A percentile compares a stretch with the other conserved stretches of the same genome.
phyloP scores from a whole-genome alignment of 805 yeast species.

The Candida nonsorbophila region DNA sequence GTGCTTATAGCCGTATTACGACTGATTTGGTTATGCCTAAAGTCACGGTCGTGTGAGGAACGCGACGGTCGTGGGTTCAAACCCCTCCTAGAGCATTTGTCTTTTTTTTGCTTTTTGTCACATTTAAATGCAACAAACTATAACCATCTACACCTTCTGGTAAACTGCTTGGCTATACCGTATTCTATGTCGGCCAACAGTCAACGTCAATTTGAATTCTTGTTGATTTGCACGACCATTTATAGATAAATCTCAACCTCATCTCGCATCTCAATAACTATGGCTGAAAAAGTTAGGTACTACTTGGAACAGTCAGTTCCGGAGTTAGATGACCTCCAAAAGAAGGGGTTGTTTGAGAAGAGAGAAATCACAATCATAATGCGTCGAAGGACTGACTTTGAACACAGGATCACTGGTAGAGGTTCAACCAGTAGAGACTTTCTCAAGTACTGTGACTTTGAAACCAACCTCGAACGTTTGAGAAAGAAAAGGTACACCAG shows the following conservation, averaged over 20 bases:
- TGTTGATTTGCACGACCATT: conserved; percentile 4
- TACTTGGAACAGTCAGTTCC: conserved; percentile 72
- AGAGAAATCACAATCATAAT: conserved; percentile 79
- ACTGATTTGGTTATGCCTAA: conserved; percentile 38
- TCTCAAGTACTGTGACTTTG: conserved; percentile 74
- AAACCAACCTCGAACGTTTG: conserved; percentile 69
- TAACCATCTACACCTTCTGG: too few species aligned
- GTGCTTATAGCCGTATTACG: conserved; percentile 46
- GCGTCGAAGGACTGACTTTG: conserved; percentile 93
- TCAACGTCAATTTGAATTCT: too few species aligned
- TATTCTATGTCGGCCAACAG: too few species aligned
- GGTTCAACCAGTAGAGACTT: conserved; percentile 78
- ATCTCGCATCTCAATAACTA: conserved; percentile 9
- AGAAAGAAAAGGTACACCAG: conserved; percentile 68
- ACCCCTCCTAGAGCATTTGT: conserved; percentile 49
- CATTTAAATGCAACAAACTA: too few species aligned
- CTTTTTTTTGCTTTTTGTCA: too few species aligned
- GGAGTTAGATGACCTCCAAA: conserved; percentile 82
- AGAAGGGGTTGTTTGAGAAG: conserved; percentile 75
- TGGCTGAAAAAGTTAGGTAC: conserved; percentile 46
- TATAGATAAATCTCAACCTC: conserved; percentile 9
- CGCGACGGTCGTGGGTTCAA: conserved; percentile 54
- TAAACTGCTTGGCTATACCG: too few species aligned
- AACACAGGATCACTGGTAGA: conserved; percentile 81
- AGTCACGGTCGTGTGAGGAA: conserved; percentile 51